These are phyloP conservation scores for Colletotrichum gigasporum DNA, from an alignment of 2,329 filamentous ascomycete genomes.

Conservation along the genomic window DNA sequence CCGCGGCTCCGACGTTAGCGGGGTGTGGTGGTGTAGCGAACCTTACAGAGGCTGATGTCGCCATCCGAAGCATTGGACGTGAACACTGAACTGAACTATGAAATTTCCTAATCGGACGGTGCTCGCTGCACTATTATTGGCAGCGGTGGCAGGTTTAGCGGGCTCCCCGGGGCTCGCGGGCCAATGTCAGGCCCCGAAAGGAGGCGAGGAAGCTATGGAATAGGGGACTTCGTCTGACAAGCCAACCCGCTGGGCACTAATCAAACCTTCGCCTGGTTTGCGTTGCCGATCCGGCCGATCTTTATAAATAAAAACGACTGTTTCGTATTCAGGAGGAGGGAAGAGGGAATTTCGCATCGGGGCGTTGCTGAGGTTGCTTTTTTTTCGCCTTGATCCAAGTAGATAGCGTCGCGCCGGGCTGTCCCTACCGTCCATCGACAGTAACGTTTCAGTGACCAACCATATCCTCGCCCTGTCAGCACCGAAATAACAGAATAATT, in stretches of 20 bases:
- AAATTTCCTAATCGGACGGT: background rate
- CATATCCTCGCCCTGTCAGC: too few species aligned
- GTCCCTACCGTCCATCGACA: background rate
- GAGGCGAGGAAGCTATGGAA: too few species aligned
- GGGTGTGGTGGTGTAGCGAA: background rate
- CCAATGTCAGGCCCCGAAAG: background rate
- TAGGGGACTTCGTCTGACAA: too few species aligned
- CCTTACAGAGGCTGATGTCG: background rate
- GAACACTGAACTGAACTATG: background rate
- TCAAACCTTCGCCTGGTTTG: constrained; percentile 9
- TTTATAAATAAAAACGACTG: constrained; percentile 3
- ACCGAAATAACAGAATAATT: background rate
- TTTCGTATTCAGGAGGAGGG: background rate
- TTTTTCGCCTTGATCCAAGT: background rate
- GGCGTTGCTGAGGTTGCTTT: too few species aligned
- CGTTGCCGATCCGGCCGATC: constrained; percentile 23
- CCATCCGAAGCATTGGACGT: background rate
- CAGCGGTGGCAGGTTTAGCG: background rate
- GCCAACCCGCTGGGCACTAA: constrained; percentile 10
- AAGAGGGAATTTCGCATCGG: background rate
- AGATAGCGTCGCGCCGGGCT: background rate
- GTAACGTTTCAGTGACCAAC: constrained; percentile 4
- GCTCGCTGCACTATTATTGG: constrained; percentile 28
- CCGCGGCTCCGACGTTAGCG: background rate
- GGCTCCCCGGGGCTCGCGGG: background rate